phyloP scores from a whole-genome alignment of 1,284 basidiomycete genomes.

The Rhodotorula sp. region DNA sequence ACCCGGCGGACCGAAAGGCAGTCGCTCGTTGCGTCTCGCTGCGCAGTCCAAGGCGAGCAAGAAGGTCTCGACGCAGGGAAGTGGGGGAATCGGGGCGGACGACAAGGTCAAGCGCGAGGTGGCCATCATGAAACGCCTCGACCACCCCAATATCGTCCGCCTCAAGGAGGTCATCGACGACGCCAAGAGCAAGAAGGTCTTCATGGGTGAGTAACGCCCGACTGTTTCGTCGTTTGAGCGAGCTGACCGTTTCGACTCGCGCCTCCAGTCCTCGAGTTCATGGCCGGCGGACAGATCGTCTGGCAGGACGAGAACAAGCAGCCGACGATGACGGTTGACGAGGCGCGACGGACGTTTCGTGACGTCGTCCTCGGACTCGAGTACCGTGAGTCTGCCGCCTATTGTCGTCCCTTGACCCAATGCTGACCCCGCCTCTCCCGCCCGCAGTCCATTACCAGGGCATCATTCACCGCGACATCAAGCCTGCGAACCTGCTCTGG shows the following conservation, averaged over 20 bases:
- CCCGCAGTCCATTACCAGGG: constrained; percentile 85
- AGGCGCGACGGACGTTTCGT: constrained; percentile 81
- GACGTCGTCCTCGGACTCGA: constrained; percentile 91
- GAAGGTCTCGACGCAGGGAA: constrained; percentile 28
- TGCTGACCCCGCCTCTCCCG: constrained; percentile 13
- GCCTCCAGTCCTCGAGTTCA: constrained; percentile 83
- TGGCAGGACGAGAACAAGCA: constrained; percentile 67
- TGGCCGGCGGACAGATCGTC: constrained; percentile 87
- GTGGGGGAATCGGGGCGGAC: constrained; percentile 52
- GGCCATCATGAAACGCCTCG: constrained; percentile 94
- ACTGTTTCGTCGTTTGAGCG: constrained; percentile 26
- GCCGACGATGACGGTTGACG: constrained; percentile 76
- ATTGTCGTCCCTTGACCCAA: constrained; percentile 4
- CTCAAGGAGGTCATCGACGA: constrained; percentile 96
- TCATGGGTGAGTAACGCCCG: constrained; percentile 68
- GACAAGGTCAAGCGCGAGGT: constrained; percentile 85
- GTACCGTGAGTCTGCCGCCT: constrained; percentile 64
- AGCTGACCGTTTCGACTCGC: not conserved
- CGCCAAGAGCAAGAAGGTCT: constrained; percentile 81
- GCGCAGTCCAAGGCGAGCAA: constrained; percentile 27
- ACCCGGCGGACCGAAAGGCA: constrained; percentile 15
- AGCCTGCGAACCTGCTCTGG: constrained; percentile 94
- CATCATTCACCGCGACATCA: constrained; percentile 99
- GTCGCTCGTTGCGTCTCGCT: constrained; percentile 38
- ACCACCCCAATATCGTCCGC: constrained; percentile 86